Evolutionary conservation across 805 yeast species (phyloP).

Genomic region (Barnettozyma sp.): DNA sequence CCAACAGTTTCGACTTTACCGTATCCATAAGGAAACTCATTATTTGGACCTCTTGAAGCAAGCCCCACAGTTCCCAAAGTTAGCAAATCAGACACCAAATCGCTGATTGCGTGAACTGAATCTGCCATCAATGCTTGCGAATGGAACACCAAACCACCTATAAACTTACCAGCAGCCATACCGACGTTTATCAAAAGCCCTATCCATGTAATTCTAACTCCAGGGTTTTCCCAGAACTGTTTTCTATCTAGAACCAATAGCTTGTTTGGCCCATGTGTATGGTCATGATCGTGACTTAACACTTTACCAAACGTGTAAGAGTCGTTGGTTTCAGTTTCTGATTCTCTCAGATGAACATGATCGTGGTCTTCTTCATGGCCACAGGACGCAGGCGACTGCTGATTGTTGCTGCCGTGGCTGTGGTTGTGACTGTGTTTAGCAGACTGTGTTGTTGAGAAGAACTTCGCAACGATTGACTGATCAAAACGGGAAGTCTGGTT

Average conservation of each 20-base stretch:
- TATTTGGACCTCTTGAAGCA: constrained; percentile 52
- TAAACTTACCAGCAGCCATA: constrained; percentile 79
- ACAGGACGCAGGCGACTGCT: neutral
- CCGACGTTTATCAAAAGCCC: constrained; percentile 80
- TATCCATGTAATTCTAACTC: constrained; percentile 87
- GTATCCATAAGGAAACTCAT: constrained; percentile 73
- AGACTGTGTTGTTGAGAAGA: constrained; percentile 8
- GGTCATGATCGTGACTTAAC: constrained; percentile 29
- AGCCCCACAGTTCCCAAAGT: constrained; percentile 85
- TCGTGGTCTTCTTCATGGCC: constrained; percentile 25
- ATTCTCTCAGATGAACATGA: constrained; percentile 35
- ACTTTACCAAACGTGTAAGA: constrained; percentile 31
- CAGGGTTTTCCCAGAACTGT: constrained; percentile 58
- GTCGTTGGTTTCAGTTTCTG: constrained; percentile 38
- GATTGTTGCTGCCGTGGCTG: constrained; percentile 15
- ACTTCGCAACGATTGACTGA: too few relatives aligned
- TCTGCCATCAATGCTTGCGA: constrained; percentile 94
- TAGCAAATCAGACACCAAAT: constrained; percentile 80
- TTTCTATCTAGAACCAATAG: constrained; percentile 34
- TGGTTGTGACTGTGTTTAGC: constrained; percentile 23
- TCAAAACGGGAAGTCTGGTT: too few relatives aligned
- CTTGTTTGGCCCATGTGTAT: constrained; percentile 28
- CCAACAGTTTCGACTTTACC: constrained; percentile 94
- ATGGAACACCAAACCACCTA: constrained; percentile 88
- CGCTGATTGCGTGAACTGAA: constrained; percentile 88